These are phyloP conservation scores for Phialocephala sp. DNA, from an alignment of 2,329 filamentous ascomycete species.

Conservation along the genomic window DNA sequence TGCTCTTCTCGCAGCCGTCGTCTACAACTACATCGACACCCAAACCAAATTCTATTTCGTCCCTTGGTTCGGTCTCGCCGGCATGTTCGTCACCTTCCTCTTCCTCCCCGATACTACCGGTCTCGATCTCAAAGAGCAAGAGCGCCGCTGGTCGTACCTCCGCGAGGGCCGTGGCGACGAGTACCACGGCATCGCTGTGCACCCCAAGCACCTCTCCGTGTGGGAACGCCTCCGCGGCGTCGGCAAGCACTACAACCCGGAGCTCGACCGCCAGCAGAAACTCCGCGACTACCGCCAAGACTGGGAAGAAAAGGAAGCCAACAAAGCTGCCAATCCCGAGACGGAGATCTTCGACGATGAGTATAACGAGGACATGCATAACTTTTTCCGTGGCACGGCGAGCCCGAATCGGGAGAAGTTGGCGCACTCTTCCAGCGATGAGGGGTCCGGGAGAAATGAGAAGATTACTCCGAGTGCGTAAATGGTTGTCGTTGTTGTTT, in stretches of 20 bases:
- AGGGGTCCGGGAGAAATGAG: neutral
- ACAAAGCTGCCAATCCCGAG: slow-evolving; percentile 40
- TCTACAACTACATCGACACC: slow-evolving; percentile 93
- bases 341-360: slow-evolving; percentile 30
- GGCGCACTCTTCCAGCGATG: neutral
- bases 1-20: slow-evolving; percentile 81
- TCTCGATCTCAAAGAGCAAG: slow-evolving; percentile 95
- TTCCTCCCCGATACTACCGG: slow-evolving; percentile 98
- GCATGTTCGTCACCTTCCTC: slow-evolving; percentile 80
- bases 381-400: slow-evolving; percentile 32
- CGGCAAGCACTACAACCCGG: slow-evolving; percentile 82
- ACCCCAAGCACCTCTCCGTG: slow-evolving; percentile 83
- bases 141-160: slow-evolving; percentile 90
- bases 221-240: slow-evolving; percentile 85
- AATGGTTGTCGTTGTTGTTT: neutral
- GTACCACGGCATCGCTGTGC: slow-evolving; percentile 92
- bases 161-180: slow-evolving; percentile 76
- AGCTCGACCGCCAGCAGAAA: slow-evolving; percentile 81
- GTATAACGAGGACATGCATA: slow-evolving; percentile 38
- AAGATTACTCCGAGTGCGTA: neutral
- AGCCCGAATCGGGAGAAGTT: neutral
- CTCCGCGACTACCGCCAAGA: slow-evolving; percentile 79
- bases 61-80: slow-evolving; percentile 91
- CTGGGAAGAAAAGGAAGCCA: slow-evolving; percentile 62
- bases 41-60: slow-evolving; percentile 89